phyloP scores from a whole-genome alignment of 371 early-diverging fungal genomes.

The Rhizomucor miehei region DNA sequence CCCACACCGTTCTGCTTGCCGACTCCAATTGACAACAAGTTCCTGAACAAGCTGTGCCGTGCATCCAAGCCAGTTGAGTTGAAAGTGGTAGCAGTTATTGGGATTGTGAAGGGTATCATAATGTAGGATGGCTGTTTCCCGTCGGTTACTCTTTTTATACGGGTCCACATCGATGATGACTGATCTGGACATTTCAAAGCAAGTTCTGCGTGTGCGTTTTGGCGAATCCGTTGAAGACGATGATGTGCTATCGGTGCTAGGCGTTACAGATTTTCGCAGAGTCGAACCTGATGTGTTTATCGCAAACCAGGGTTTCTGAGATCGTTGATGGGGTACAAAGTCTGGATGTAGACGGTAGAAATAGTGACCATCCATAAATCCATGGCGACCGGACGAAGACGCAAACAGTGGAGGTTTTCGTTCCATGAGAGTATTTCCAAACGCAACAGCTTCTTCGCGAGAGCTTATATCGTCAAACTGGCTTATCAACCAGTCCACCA shows the following conservation, averaged over 20 bases:
- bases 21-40: constrained; percentile 78
- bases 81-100: constrained; percentile 86
- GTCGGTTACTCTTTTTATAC: constrained; percentile 66
- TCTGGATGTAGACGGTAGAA: constrained; percentile 80
- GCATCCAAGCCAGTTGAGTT: constrained; percentile 95
- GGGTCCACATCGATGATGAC: constrained; percentile 83
- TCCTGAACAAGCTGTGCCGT: constrained; percentile 90
- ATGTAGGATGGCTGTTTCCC: constrained; percentile 86
- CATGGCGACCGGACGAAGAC: constrained; percentile 72
- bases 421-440: constrained; percentile 78
- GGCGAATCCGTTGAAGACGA: constrained; percentile 6
- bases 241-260: constrained; percentile 4
- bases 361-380: constrained; percentile 90
- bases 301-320: constrained; percentile 20
- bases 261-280: neutral
- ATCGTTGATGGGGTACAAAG: constrained; percentile 41
- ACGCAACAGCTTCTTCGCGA: constrained; percentile 79
- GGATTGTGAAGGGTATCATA: constrained; percentile 91
- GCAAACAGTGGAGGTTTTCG: constrained; percentile 69
- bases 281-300: constrained; percentile 8
- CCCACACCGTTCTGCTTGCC: constrained; percentile 86
- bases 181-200: constrained; percentile 53
- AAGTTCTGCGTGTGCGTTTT: constrained; percentile 2
- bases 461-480: constrained; percentile 78
- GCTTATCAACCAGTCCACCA: constrained; percentile 87